Conservation (phyloP, 352 stramenopile species). For the Phytophthora cryptogea region DNA sequence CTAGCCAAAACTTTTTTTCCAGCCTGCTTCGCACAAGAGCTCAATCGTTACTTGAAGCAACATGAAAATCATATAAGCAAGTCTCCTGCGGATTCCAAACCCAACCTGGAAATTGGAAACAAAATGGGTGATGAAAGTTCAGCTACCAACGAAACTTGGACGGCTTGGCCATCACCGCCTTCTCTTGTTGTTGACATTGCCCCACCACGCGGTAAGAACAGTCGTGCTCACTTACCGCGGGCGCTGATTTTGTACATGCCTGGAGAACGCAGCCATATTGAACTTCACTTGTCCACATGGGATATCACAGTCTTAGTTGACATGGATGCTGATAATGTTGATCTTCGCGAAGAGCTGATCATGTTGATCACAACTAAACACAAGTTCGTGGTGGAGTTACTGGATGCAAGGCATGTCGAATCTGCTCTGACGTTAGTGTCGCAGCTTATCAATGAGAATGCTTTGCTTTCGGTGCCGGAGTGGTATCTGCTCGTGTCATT, state of each 20-base stretch:
- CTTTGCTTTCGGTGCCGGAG: conserved; percentile 48
- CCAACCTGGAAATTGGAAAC: not conserved
- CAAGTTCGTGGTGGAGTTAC: conserved; percentile 48
- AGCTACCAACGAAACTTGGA: conserved; percentile 4
- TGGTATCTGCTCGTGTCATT: conserved; percentile 53
- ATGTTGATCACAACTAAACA: conserved; percentile 43
- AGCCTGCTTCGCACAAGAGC: conserved; percentile 20
- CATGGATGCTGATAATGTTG: conserved; percentile 1
- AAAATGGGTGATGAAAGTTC: not conserved
- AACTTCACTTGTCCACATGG: conserved; percentile 18
- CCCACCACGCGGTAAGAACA: conserved; percentile 25
- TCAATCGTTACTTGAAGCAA: conserved; percentile 20
- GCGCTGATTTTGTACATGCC: conserved; percentile 26
- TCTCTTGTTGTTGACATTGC: conserved; percentile 22
- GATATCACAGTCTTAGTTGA: conserved; percentile 21
- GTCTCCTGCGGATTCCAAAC: not conserved
- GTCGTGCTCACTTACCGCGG: conserved; percentile 24
- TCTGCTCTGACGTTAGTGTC: conserved; percentile 45
- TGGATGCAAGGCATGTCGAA: conserved; percentile 35
- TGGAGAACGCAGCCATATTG: conserved; percentile 10
- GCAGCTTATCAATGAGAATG: conserved; percentile 55
- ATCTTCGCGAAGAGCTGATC: conserved; percentile 24
- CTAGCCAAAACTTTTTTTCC: conserved; percentile 49
- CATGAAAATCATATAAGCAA: not conserved
- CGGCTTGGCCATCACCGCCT: conserved; percentile 10